Base-by-base conservation (phyloP, 1,139 yeast genomes). In the Geotrichum siamense region DNA sequence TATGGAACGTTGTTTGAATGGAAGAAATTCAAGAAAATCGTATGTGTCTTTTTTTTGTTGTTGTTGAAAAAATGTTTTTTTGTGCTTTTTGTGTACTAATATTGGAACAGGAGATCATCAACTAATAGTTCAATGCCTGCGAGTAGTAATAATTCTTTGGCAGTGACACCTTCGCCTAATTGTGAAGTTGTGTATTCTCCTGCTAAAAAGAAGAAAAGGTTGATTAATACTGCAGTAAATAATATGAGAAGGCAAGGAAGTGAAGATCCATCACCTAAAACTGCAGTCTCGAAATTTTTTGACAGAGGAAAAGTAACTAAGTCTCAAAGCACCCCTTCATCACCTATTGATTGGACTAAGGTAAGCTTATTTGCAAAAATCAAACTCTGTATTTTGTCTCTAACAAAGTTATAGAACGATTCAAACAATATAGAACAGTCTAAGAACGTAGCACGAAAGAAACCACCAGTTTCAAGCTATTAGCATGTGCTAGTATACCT, bases 1-100 rank as follows among this genome's bases (percentile, higher is more conserved):
- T 63, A 72, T 89, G 38, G 93, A 86, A 58, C 77, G 94, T 55
- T 91, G 98, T 58, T 64, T 87, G 30, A 85, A 78, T 26, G 82
- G 85, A 2, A 53, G 68, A 13, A 60, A 55, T 35, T 51, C 54
- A 16, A 49, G 60, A 28, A 48, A 42, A n/a, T 16, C 16, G 30
- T 16, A 10, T 17, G 10, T 23, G 17, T 28, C 22, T 19, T 27
- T 5, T 25, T 17, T 12, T 16, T 23, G 13, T 17, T 13, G 5
- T 21, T 20, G 15, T 27, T 21, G 23, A n/a, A 25, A 26, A 10
- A 20, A 17, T 30, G 23, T 19, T 22, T 31, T 26, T 22, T 15
- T 37, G 21, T 16, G 16, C 22, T 23, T 13, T 13, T 37, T 16
- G 28, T n/a, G 17, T 29, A n/a, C 33, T 29, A 29, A 29, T 15